Evolutionary conservation across 805 yeast genomes (phyloP).

Genomic region (Komagataella ulmi): DNA sequence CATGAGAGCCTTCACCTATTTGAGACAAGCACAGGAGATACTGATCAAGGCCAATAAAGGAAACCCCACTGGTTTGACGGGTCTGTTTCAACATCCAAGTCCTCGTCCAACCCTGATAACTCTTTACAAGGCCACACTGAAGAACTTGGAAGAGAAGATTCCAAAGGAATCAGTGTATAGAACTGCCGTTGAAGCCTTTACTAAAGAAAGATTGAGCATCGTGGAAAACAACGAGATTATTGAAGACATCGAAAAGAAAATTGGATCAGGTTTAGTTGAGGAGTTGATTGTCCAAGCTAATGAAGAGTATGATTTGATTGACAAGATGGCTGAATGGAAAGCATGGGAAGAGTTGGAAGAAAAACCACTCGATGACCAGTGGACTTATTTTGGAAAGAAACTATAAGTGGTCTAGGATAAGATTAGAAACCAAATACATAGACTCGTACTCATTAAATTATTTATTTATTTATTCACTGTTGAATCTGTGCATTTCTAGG

Average conservation of each 20-base stretch:
- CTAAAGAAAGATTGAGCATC: slow-evolving; percentile 51
- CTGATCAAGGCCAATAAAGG: slow-evolving; percentile 48
- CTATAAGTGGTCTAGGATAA: slow-evolving; percentile 15
- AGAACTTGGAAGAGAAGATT: slow-evolving; percentile 40
- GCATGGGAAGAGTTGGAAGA: slow-evolving; percentile 75
- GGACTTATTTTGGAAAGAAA: slow-evolving; percentile 70
- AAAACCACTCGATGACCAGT: slow-evolving; percentile 68
- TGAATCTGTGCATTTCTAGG: not conserved
- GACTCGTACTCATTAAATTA: not conserved
- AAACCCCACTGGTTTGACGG: slow-evolving; percentile 73
- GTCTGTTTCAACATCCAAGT: slow-evolving; percentile 66
- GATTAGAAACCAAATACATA: not conserved
- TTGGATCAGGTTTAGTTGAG: slow-evolving; percentile 78
- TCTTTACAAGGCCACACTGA: slow-evolving; percentile 58
- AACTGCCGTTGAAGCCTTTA: slow-evolving; percentile 60
- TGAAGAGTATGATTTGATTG: slow-evolving; percentile 60
- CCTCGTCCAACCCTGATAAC: slow-evolving; percentile 70
- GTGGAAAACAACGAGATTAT: slow-evolving; percentile 51
- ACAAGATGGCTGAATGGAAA: slow-evolving; percentile 55
- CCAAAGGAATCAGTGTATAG: slow-evolving; percentile 68
- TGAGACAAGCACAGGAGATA: slow-evolving; percentile 28
- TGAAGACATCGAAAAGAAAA: slow-evolving; percentile 54
- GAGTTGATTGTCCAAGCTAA: slow-evolving; percentile 74
- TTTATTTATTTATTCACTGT: not conserved
- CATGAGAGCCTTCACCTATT: slow-evolving; percentile 20